Evolutionary conservation across 129 eudicot species (phyloP).

Genomic region (Deinandra increscens): DNA sequence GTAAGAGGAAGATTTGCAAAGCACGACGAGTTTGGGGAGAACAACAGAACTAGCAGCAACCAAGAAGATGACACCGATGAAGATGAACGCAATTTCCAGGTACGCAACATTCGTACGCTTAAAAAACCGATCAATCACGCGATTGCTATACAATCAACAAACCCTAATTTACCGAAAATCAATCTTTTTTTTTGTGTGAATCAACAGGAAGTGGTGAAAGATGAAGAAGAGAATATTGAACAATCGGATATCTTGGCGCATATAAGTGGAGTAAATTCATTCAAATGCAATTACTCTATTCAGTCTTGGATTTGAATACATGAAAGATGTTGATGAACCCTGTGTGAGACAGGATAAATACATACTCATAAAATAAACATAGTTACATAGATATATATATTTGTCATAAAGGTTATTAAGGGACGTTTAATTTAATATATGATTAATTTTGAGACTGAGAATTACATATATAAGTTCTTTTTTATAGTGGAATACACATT

Average conservation of each 20-base stretch:
- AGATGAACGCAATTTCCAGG: constrained; percentile 44
- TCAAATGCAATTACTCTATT: constrained; percentile 67
- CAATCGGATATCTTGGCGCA: constrained; percentile 70
- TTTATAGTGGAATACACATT: too few relatives aligned
- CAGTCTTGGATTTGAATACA: constrained; percentile 59
- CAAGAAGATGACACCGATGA: constrained; percentile 71
- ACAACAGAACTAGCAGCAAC: constrained; percentile 32
- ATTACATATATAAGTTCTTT: too few relatives aligned
- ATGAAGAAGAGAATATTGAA: constrained; percentile 61
- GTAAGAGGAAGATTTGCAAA: constrained; percentile 84
- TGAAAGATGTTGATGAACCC: not conserved
- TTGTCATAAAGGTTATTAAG: not conserved
- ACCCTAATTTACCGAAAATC: not conserved
- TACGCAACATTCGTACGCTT: constrained; percentile 12
- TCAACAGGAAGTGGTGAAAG: constrained; percentile 55
- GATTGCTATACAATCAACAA: constrained; percentile 34
- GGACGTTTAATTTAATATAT: not conserved
- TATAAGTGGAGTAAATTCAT: constrained; percentile 67
- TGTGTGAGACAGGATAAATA: not conserved
- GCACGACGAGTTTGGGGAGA: constrained; percentile 64
- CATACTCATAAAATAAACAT: not conserved
- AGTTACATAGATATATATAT: too few relatives aligned
- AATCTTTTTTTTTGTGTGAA: not conserved
- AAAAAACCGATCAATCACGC: not conserved
- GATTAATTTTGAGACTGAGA: not conserved